These are phyloP conservation scores for Thermomucor indicae-seudaticae DNA, from an alignment of 371 early-diverging fungal species.

Conservation along the genomic window DNA sequence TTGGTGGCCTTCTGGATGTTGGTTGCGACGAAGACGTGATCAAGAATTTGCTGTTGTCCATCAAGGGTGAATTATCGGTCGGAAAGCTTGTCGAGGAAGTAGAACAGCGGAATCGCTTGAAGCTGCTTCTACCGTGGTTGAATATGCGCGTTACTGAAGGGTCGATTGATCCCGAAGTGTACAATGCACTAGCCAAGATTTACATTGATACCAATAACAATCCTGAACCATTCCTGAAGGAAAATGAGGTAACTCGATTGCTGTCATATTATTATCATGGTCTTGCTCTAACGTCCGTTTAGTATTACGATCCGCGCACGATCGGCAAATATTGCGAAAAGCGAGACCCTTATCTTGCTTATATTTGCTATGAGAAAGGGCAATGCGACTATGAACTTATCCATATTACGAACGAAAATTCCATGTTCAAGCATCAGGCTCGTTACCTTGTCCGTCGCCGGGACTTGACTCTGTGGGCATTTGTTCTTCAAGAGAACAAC, in stretches of 20 bases:
- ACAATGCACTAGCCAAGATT: slow-evolving; percentile 97
- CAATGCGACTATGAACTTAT: slow-evolving; percentile 92
- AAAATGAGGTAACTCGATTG: slow-evolving; percentile 68
- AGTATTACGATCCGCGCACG: slow-evolving; percentile 81
- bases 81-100: slow-evolving; percentile 86
- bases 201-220: slow-evolving; percentile 98
- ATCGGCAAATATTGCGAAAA: slow-evolving; percentile 98
- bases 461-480: slow-evolving; percentile 81
- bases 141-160: slow-evolving; percentile 85
- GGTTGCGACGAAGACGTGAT: slow-evolving; percentile 94
- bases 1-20: slow-evolving; percentile 95
- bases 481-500: slow-evolving; percentile 77
- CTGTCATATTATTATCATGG: background rate
- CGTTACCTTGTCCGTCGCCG: slow-evolving; percentile 91
- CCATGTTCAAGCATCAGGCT: slow-evolving; percentile 98
- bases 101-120: slow-evolving; percentile 94
- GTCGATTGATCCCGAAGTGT: slow-evolving; percentile 81
- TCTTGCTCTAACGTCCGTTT: background rate
- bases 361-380: slow-evolving; percentile 91
- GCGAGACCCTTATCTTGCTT: slow-evolving; percentile 96
- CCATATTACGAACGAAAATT: slow-evolving; percentile 91
- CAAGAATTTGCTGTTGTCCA: slow-evolving; percentile 82
- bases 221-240: slow-evolving; percentile 91
- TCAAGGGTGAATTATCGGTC: slow-evolving; percentile 79
- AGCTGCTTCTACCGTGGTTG: slow-evolving; percentile 90